phyloP scores from a whole-genome alignment of 2,329 filamentous ascomycete genomes.

The Lachnellula subtilissima region DNA sequence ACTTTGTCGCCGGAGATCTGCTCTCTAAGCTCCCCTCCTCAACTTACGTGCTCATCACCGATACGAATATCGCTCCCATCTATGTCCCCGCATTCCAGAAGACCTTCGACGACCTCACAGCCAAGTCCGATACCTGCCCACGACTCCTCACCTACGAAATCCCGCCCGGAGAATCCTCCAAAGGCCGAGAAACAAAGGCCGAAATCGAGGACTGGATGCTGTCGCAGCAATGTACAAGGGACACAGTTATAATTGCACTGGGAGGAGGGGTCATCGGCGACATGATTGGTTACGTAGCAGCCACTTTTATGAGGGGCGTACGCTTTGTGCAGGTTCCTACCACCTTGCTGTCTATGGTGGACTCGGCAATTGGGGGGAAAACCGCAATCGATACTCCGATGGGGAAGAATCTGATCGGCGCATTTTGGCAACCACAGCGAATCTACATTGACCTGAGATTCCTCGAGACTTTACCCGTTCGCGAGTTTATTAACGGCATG shows the following conservation, averaged over 20 bases:
- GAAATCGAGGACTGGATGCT: conserved; percentile 98
- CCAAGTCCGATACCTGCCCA: conserved; percentile 39
- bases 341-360: conserved; percentile 92
- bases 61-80: conserved; percentile 79
- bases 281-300: conserved; percentile 94
- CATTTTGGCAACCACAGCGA: conserved; percentile 92
- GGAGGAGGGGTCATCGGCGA: conserved; percentile 97
- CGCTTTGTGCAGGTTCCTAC: conserved; percentile 96
- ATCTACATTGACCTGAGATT: conserved; percentile 95
- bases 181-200: conserved; percentile 87
- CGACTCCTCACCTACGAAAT: conserved; percentile 83
- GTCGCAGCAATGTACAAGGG: conserved; percentile 82
- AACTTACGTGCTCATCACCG: conserved; percentile 94
- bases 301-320: conserved; percentile 97
- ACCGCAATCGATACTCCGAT: conserved; percentile 95
- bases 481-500: conserved; percentile 98
- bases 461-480: conserved; percentile 79
- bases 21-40: conserved; percentile 73
- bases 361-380: conserved; percentile 97
- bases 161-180: conserved; percentile 87
- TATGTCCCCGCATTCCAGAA: conserved; percentile 76
- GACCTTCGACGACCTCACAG: conserved; percentile 50
- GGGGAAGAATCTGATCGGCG: conserved; percentile 92
- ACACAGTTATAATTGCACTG: conserved; percentile 90
- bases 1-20: conserved; percentile 76